Conservation (phyloP, 2,329 filamentous ascomycete genomes). For the Talaromyces pinophilus region DNA sequence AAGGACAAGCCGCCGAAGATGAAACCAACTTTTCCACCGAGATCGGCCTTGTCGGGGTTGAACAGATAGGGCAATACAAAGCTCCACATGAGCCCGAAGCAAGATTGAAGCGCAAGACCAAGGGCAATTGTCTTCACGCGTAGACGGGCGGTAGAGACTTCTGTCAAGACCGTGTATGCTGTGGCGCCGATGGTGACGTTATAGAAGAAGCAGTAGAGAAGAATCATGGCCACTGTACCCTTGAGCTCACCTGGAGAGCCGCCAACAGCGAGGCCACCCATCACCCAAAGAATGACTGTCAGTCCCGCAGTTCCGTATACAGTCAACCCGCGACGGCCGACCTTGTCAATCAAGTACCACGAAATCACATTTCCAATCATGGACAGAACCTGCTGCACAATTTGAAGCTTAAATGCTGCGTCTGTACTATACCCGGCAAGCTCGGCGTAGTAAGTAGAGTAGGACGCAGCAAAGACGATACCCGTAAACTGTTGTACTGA, state of each 20-base stretch:
- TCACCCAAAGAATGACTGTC: constrained; percentile 45
- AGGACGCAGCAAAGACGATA: constrained; percentile 40
- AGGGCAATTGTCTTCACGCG: constrained; percentile 46
- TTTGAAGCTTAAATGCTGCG: constrained; percentile 35
- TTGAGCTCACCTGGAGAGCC: not conserved
- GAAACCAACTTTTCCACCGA: constrained; percentile 47
- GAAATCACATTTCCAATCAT: constrained; percentile 47
- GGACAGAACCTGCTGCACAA: constrained; percentile 42
- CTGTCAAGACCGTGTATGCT: constrained; percentile 42
- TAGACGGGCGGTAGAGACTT: constrained; percentile 43
- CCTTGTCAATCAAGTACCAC: constrained; percentile 41
- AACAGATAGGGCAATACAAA: constrained; percentile 45
- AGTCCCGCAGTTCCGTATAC: constrained; percentile 39
- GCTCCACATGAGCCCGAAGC: constrained; percentile 36
- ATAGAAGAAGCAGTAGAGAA: constrained; percentile 44
- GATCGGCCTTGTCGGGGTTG: constrained; percentile 41
- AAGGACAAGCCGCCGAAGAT: constrained; percentile 42
- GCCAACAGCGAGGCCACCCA: constrained; percentile 37
- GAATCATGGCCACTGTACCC: constrained; percentile 31
- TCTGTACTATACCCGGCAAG: constrained; percentile 44
- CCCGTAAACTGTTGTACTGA: constrained; percentile 41
- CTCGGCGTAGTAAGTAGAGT: constrained; percentile 49
- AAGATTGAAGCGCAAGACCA: constrained; percentile 39
- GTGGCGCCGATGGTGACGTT: constrained; percentile 47
- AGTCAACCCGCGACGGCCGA: constrained; percentile 42